Percentiles rank a stretch among this genome's conserved stretches.
These are phyloP conservation scores for Flaveria sonorensis DNA, from an alignment of 129 eudicot species.

Conservation along the genomic window DNA sequence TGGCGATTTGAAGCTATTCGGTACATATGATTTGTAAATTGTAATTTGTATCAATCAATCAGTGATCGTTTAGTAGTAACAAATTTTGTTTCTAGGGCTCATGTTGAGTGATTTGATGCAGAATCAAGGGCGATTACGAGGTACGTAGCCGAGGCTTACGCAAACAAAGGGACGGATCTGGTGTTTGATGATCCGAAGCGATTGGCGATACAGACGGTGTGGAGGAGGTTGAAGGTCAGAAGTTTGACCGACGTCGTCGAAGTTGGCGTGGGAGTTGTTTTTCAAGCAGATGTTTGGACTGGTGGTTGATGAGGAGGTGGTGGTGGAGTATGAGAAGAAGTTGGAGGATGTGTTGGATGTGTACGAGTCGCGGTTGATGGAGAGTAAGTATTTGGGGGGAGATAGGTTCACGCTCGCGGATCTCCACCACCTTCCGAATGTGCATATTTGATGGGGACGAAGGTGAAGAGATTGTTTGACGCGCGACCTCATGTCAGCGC, in stretches of 20 bases:
- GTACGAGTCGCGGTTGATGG: conserved; percentile 44
- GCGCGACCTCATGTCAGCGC: conserved; percentile 55
- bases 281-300: not conserved
- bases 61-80: too few species aligned
- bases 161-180: conserved; percentile 43
- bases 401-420: conserved; percentile 53
- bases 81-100: too few species aligned
- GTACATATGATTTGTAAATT: conserved; percentile 11
- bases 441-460: conserved; percentile 42
- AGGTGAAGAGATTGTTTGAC: conserved; percentile 35
- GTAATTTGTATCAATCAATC: too few species aligned
- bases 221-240: conserved; percentile 34
- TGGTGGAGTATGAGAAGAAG: conserved; percentile 25
- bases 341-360: conserved; percentile 46
- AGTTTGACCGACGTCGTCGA: conserved; percentile 24
- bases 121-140: conserved; percentile 54
- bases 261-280: conserved; percentile 15
- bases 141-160: conserved; percentile 43
- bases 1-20: conserved; percentile 53
- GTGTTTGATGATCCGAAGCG: conserved; percentile 32
- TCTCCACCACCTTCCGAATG: conserved; percentile 38
- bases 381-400: conserved; percentile 51
- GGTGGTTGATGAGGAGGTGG: not conserved
- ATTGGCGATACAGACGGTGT: conserved; percentile 27
- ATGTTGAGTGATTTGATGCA: conserved; percentile 8